Conservation (phyloP, 371 early-diverging fungal species). For the Rhizopus sp. region DNA sequence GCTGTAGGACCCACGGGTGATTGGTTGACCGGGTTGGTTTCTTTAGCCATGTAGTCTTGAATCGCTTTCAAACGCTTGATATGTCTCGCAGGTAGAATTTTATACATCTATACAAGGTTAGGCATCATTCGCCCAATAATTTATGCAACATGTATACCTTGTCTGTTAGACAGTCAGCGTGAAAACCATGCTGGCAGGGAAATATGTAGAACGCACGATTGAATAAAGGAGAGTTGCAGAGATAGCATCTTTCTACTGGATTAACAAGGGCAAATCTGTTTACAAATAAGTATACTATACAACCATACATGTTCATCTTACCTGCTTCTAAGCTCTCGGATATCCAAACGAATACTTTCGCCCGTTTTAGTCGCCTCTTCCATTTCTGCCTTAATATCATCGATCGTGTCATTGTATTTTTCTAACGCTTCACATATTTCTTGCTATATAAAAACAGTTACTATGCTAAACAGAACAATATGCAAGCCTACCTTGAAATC, state of each 20-base stretch:
- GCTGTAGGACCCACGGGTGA: constrained; percentile 28
- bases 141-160: constrained; percentile 42
- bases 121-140: background rate
- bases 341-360: constrained; percentile 80
- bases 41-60: constrained; percentile 57
- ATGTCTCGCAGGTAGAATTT: constrained; percentile 35
- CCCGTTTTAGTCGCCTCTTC: constrained; percentile 88
- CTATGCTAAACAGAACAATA: background rate
- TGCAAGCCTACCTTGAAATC: constrained; percentile 72
- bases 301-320: constrained; percentile 11
- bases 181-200: constrained; percentile 94
- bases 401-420: constrained; percentile 81
- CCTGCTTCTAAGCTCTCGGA: constrained; percentile 75
- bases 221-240: constrained; percentile 77
- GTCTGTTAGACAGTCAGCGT: constrained; percentile 81
- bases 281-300: background rate
- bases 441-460: constrained; percentile 32
- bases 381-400: constrained; percentile 84
- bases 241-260: constrained; percentile 78
- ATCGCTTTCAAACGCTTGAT: constrained; percentile 48
- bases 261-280: constrained; percentile 81
- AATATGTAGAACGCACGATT: constrained; percentile 90
- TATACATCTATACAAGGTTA: constrained; percentile 27
- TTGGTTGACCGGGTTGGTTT: constrained; percentile 26
- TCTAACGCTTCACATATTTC: constrained; percentile 87